Evolutionary conservation across 2,329 filamentous ascomycete species (phyloP).

Genomic region (Tolypocladium album): DNA sequence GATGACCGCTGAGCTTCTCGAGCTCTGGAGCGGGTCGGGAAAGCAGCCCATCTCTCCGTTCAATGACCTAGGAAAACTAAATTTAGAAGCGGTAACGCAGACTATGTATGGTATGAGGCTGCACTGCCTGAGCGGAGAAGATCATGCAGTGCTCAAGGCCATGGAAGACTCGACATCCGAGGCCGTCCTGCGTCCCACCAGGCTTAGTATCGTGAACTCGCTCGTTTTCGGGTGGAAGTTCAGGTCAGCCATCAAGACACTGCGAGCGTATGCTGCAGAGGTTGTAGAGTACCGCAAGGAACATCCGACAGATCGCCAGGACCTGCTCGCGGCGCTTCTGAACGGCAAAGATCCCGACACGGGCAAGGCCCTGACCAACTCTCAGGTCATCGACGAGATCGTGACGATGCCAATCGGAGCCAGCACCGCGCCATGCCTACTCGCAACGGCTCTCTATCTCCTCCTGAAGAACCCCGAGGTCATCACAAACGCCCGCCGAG

Average conservation of each 20-base stretch:
- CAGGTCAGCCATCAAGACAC: constrained; percentile 37
- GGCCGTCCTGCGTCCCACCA: constrained; percentile 41
- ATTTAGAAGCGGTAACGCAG: constrained; percentile 38
- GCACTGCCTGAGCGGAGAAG: constrained; percentile 31
- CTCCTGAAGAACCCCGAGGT: constrained; percentile 38
- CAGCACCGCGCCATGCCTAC: constrained; percentile 35
- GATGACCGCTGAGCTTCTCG: constrained; percentile 36
- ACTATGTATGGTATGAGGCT: constrained; percentile 41
- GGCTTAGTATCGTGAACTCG: constrained; percentile 41
- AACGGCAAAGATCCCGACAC: constrained; percentile 51
- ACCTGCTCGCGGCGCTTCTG: constrained; percentile 51
- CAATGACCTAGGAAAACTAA: constrained; percentile 39
- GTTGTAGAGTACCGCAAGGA: constrained; percentile 45
- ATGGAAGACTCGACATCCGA: constrained; percentile 47
- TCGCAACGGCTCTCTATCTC: constrained; percentile 36
- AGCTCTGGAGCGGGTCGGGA: constrained; percentile 32
- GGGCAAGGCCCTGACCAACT: constrained; percentile 43
- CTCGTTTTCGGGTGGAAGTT: constrained; percentile 42
- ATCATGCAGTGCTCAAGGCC: constrained; percentile 36
- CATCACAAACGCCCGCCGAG: constrained; percentile 37
- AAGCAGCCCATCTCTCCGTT: constrained; percentile 30
- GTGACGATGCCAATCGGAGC: constrained; percentile 54
- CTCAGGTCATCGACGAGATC: constrained; percentile 56
- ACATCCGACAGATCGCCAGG: constrained; percentile 43
- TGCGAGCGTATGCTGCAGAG: constrained; percentile 44